These are phyloP conservation scores for Liriodendron chinense DNA, from an alignment of 164 flowering plant genomes.

Conservation along the genomic window DNA sequence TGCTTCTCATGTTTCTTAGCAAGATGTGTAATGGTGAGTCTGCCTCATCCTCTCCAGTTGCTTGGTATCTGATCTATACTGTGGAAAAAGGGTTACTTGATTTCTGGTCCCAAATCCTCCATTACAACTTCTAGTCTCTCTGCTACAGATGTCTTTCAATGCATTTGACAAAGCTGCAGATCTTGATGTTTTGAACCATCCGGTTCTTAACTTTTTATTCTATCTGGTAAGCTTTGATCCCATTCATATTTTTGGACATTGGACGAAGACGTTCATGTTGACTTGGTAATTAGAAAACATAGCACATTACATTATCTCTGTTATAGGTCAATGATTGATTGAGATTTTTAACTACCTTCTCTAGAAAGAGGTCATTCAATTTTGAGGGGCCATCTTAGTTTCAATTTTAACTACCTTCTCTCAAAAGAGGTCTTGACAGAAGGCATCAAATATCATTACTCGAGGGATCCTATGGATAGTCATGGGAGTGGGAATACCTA, in stretches of 20 bases:
- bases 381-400: too few relatives aligned
- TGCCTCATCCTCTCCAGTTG: not conserved
- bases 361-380: too few relatives aligned
- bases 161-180: constrained; percentile 81
- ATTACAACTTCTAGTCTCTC: not conserved
- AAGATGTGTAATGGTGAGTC: constrained; percentile 88
- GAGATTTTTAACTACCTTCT: too few relatives aligned
- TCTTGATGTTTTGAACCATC: constrained; percentile 86
- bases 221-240: constrained; percentile 54
- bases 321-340: too few relatives aligned
- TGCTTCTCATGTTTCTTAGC: constrained; percentile 88
- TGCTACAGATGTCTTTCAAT: constrained; percentile 66
- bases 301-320: too few relatives aligned
- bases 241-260: not conserved
- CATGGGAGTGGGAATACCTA: too few relatives aligned
- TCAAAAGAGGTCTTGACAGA: too few relatives aligned
- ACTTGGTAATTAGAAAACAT: not conserved
- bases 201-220: constrained; percentile 70
- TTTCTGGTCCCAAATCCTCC: not conserved
- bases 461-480: too few relatives aligned
- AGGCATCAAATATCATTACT: too few relatives aligned
- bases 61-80: not conserved
- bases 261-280: not conserved
- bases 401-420: too few relatives aligned
- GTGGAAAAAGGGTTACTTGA: not conserved